A percentile compares a stretch with the other conserved stretches of the same genome.
Evolutionary conservation across 2,329 filamentous ascomycete genomes (phyloP).

Genomic region (Magnaporthales sp.): DNA sequence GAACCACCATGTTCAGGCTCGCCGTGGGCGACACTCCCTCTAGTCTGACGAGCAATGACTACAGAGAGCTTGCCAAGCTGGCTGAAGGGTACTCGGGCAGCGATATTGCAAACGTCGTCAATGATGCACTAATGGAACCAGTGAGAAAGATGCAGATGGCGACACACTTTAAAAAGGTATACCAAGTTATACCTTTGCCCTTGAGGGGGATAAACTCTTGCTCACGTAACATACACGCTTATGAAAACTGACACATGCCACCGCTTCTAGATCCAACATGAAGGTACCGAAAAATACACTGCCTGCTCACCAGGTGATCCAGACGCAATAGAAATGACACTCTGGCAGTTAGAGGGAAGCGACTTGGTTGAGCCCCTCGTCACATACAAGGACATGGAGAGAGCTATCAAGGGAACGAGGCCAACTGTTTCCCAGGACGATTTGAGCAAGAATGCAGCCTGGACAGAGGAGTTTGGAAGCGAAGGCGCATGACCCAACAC

Average conservation of each 20-base stretch:
- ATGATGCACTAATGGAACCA: slow-evolving; percentile 95
- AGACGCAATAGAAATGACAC: slow-evolving; percentile 86
- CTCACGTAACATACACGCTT: neutral
- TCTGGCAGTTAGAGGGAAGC: slow-evolving; percentile 79
- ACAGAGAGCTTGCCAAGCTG: slow-evolving; percentile 66
- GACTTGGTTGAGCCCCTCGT: slow-evolving; percentile 80
- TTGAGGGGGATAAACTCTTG: neutral
- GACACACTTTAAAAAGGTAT: slow-evolving; percentile 92
- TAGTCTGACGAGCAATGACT: slow-evolving; percentile 70
- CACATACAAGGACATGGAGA: slow-evolving; percentile 83
- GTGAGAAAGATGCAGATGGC: slow-evolving; percentile 94
- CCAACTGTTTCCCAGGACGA: slow-evolving; percentile 89
- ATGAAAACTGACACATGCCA: slow-evolving; percentile 8
- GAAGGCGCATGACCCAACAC: slow-evolving; percentile 56
- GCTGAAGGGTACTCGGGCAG: slow-evolving; percentile 94
- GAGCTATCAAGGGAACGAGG: slow-evolving; percentile 78
- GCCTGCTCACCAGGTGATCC: slow-evolving; percentile 89
- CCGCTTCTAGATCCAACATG: slow-evolving; percentile 56
- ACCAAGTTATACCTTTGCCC: slow-evolving; percentile 12
- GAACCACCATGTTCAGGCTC: slow-evolving; percentile 92
- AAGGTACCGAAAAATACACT: slow-evolving; percentile 61
- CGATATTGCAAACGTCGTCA: slow-evolving; percentile 92
- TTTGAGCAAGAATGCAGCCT: slow-evolving; percentile 74
- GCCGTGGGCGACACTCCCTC: slow-evolving; percentile 91
- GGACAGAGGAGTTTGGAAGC: slow-evolving; percentile 94